A percentile compares a stretch with the other conserved stretches of the same genome.
phyloP scores from a whole-genome alignment of 805 yeast genomes.

The Barnettozyma sucrosica region DNA sequence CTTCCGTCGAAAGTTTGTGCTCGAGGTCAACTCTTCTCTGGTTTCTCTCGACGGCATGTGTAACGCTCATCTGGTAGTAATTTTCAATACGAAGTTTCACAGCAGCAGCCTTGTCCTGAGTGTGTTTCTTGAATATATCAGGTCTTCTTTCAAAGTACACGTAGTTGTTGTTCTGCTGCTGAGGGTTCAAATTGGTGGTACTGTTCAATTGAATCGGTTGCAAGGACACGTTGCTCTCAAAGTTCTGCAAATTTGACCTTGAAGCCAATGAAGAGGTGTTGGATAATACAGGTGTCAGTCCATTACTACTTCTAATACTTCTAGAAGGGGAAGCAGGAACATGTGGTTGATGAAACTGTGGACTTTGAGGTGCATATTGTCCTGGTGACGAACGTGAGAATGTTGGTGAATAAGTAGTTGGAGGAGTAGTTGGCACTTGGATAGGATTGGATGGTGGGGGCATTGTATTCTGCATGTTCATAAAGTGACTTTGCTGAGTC shows the following conservation, averaged over 20 bases:
- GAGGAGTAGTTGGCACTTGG: constrained; percentile 20
- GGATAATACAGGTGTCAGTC: constrained; percentile 21
- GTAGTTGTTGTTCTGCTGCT: constrained; percentile 15
- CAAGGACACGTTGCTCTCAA: constrained; percentile 12
- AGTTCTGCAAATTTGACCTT: constrained; percentile 9
- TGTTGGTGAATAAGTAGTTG: constrained; percentile 14
- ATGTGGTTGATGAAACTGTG: constrained; percentile 25
- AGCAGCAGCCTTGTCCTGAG: constrained; percentile 36
- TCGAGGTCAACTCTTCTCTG: constrained; percentile 85
- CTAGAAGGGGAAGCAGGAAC: constrained; percentile 30
- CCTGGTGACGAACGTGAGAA: constrained; percentile 22
- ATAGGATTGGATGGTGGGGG: constrained; percentile 24
- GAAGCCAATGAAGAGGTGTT: constrained; percentile 22
- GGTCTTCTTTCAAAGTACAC: constrained; percentile 28
- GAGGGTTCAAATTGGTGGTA: background rate
- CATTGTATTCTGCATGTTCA: constrained; percentile 25
- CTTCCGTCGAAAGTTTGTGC: constrained; percentile 65
- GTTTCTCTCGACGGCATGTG: constrained; percentile 90
- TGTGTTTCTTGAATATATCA: constrained; percentile 25
- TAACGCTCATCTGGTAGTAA: constrained; percentile 88
- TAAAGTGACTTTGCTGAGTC: constrained; percentile 20
- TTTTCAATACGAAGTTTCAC: constrained; percentile 74
- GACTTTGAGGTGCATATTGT: constrained; percentile 24
- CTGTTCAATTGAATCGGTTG: constrained; percentile 16
- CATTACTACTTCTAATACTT: constrained; percentile 25